Percentiles rank a stretch among this genome's conserved stretches.
Evolutionary conservation across 1,284 basidiomycete species (phyloP).

Genomic region (Leccinum ponderosum): DNA sequence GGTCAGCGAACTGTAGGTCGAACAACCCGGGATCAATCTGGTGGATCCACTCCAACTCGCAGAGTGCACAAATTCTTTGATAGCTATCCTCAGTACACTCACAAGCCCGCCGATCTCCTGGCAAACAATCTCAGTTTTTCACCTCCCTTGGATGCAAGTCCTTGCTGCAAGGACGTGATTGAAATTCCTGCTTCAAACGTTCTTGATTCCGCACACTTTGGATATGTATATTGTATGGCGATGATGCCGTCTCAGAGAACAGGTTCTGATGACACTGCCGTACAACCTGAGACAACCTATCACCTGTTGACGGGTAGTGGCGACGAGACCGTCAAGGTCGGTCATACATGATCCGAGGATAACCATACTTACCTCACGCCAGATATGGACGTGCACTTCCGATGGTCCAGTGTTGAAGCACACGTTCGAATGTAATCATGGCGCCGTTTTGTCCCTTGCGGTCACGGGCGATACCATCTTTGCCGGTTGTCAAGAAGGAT

Average conservation of each 20-base stretch:
- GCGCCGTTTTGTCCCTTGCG: conserved; percentile 79
- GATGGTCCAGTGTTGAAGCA: conserved; percentile 50
- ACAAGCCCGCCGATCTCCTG: conserved; percentile 60
- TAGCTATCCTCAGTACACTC: conserved; percentile 70
- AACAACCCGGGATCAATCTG: conserved; percentile 35
- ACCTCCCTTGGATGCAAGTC: conserved; percentile 15
- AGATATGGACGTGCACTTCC: conserved; percentile 75
- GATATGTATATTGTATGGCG: conserved; percentile 90
- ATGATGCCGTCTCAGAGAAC: conserved; percentile 48
- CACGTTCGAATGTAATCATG: conserved; percentile 64
- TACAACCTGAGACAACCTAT: conserved; percentile 37
- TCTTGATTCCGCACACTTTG: conserved; percentile 88
- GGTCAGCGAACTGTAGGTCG: conserved; percentile 20
- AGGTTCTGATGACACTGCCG: conserved; percentile 35
- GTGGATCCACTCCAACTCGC: conserved; percentile 50
- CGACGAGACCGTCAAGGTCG: conserved; percentile 84
- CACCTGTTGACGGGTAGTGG: conserved; percentile 85
- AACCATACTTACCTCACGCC: conserved; percentile 5
- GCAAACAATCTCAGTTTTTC: conserved; percentile 51
- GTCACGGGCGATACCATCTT: conserved; percentile 81
- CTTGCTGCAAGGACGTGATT: conserved; percentile 40
- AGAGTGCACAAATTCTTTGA: conserved; percentile 82
- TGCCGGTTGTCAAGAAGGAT: conserved; percentile 92
- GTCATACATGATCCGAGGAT: conserved; percentile 11
- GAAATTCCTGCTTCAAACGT: conserved; percentile 69